Conservation (phyloP, 345 rosid species). For the Abelmoschus esculentus region DNA sequence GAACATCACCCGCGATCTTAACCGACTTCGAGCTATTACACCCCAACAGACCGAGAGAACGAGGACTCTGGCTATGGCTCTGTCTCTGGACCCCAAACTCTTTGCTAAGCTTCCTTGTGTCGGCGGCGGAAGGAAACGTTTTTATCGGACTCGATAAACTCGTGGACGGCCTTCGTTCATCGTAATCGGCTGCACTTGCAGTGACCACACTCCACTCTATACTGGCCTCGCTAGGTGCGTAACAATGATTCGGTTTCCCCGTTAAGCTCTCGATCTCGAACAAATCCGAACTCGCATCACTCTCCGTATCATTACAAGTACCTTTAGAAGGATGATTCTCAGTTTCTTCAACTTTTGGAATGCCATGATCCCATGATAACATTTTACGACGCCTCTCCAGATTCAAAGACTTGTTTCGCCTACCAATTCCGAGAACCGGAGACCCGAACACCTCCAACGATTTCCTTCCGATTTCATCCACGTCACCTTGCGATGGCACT, state of each 20-base stretch:
- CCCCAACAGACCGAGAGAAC: constrained; percentile 39
- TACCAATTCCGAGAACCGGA: constrained; percentile 30
- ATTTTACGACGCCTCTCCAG: constrained; percentile 39
- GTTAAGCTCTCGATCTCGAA: constrained; percentile 78
- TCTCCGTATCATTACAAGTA: constrained; percentile 35
- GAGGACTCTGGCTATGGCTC: neutral
- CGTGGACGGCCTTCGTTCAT: constrained; percentile 30
- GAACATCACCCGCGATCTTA: constrained; percentile 47
- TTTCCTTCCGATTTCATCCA: constrained; percentile 30
- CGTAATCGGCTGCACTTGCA: constrained; percentile 48
- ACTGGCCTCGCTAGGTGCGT: constrained; percentile 86
- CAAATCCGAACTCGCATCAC: constrained; percentile 76
- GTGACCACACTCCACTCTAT: constrained; percentile 71
- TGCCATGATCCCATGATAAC: constrained; percentile 37
- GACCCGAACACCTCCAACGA: constrained; percentile 65
- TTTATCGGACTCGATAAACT: constrained; percentile 5
- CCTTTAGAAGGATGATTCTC: constrained; percentile 8
- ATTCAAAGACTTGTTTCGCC: constrained; percentile 23
- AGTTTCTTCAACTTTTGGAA: constrained; percentile 24
- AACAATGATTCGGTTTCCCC: constrained; percentile 53
- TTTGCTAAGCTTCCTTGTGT: neutral
- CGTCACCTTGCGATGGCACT: constrained; percentile 10
- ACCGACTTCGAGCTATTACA: constrained; percentile 73
- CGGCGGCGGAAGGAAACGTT: constrained; percentile 17
- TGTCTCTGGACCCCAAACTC: neutral